A percentile compares a stretch with the other conserved stretches of the same genome.
phyloP scores from a whole-genome alignment of 2,329 filamentous ascomycete species.

The Cordyceps javanica region DNA sequence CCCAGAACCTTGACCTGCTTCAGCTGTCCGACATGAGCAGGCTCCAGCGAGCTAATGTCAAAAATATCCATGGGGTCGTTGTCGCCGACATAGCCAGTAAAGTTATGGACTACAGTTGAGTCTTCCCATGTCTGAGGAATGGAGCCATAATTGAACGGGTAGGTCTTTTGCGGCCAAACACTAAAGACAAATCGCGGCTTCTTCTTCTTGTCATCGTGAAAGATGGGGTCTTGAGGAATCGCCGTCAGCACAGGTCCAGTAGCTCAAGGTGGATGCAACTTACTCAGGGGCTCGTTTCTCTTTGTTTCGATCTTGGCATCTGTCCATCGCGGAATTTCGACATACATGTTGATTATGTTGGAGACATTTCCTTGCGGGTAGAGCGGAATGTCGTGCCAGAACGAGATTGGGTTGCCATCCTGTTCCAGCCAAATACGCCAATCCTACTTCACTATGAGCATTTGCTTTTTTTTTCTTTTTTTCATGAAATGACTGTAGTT shows the following conservation, averaged over 20 bases:
- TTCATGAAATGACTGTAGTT: neutral
- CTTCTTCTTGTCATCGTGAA: constrained; percentile 33
- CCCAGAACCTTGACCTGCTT: constrained; percentile 38
- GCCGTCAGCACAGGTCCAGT: neutral
- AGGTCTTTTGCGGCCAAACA: constrained; percentile 37
- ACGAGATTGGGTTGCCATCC: constrained; percentile 33
- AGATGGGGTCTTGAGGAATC: constrained; percentile 29
- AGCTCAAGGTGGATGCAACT: neutral
- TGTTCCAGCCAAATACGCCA: constrained; percentile 36
- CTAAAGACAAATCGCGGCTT: constrained; percentile 33
- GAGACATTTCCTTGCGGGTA: constrained; percentile 30
- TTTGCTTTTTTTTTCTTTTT: too few relatives aligned
- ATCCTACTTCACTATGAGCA: constrained; percentile 21
- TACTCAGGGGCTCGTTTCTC: constrained; percentile 34
- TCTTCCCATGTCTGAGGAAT: constrained; percentile 40
- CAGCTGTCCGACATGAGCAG: constrained; percentile 31
- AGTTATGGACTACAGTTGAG: constrained; percentile 32
- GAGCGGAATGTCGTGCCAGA: constrained; percentile 36
- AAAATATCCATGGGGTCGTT: constrained; percentile 38
- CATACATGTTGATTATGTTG: constrained; percentile 31
- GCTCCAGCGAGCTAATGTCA: constrained; percentile 29
- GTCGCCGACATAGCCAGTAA: constrained; percentile 32
- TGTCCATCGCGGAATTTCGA: constrained; percentile 37
- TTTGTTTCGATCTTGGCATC: constrained; percentile 35
- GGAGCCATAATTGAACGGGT: constrained; percentile 37